Evolutionary conservation across 1,139 yeast species (phyloP).

Genomic region (Pneumocystis carinii): DNA sequence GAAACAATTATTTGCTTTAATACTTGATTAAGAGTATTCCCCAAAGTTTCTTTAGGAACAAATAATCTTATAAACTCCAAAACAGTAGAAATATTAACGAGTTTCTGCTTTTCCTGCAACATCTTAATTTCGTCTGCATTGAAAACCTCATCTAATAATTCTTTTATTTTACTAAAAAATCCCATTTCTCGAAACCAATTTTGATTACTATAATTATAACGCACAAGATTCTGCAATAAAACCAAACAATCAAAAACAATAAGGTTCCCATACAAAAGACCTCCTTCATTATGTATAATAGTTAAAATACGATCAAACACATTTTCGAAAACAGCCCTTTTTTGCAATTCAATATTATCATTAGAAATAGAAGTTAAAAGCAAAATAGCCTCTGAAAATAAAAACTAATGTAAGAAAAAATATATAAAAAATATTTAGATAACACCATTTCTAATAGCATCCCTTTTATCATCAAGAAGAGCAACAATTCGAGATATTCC

Average conservation of each 20-base stretch:
- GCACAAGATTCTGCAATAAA: conserved; percentile 53
- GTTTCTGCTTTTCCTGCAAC: conserved; percentile 24
- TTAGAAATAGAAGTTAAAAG: conserved; percentile 71
- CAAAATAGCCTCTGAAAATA: conserved; percentile 30
- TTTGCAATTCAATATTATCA: conserved; percentile 76
- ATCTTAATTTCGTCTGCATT: conserved; percentile 19
- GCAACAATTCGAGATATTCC: conserved; percentile 65
- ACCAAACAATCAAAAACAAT: conserved; percentile 73
- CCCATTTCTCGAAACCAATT: conserved; percentile 75
- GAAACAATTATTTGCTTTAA: background rate
- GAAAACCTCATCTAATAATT: background rate
- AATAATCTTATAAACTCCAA: conserved; percentile 62
- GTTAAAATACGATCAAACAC: conserved; percentile 69
- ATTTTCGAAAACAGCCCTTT: conserved; percentile 85
- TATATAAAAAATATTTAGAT: background rate
- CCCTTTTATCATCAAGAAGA: conserved; percentile 56
- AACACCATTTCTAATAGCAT: conserved; percentile 59
- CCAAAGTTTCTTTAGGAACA: conserved; percentile 60
- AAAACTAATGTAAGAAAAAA: background rate
- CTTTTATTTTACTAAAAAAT: conserved; percentile 16
- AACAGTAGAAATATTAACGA: conserved; percentile 30
- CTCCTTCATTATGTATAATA: conserved; percentile 77
- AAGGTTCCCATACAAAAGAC: conserved; percentile 74
- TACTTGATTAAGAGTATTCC: conserved; percentile 44
- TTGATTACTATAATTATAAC: conserved; percentile 82